These are phyloP conservation scores for Selaginella tamariscina DNA, from an alignment of 75 land plant genomes.

Conservation along the genomic window DNA sequence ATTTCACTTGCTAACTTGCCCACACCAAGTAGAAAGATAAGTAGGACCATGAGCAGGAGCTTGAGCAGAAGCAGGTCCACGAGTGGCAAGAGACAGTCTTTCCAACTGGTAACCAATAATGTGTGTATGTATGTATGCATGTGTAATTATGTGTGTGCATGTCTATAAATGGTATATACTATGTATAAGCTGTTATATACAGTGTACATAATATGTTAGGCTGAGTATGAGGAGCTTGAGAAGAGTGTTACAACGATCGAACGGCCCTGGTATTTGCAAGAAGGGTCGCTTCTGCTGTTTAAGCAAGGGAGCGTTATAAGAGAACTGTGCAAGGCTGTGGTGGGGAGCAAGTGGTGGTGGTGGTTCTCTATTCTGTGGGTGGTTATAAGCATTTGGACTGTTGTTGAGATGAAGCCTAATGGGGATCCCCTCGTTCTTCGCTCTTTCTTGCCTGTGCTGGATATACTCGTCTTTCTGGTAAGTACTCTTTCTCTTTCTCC, in stretches of 20 bases:
- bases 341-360: neutral
- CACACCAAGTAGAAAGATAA: neutral
- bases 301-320: conserved; percentile 7
- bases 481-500: neutral
- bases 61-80: neutral
- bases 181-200: too few relatives aligned
- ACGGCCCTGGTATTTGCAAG: conserved; percentile 28
- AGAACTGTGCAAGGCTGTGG: neutral
- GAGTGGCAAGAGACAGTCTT: conserved; percentile 14
- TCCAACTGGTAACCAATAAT: too few relatives aligned
- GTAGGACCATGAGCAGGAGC: neutral
- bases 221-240: conserved; percentile 29
- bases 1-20: conserved; percentile 5
- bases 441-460: neutral
- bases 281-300: conserved; percentile 23
- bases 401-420: neutral
- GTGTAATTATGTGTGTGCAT: too few relatives aligned
- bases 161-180: too few relatives aligned
- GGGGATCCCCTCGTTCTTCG: neutral
- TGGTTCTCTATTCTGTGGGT: neutral
- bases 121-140: too few relatives aligned
- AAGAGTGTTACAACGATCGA: conserved; percentile 8
- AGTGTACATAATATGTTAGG: too few relatives aligned
- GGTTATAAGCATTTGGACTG: neutral
- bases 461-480: neutral